Evolutionary conservation across 352 stramenopile species (phyloP), one percentile per base, ranked within the genome.

Genomic region (Thraustotheca clavata): DNA sequence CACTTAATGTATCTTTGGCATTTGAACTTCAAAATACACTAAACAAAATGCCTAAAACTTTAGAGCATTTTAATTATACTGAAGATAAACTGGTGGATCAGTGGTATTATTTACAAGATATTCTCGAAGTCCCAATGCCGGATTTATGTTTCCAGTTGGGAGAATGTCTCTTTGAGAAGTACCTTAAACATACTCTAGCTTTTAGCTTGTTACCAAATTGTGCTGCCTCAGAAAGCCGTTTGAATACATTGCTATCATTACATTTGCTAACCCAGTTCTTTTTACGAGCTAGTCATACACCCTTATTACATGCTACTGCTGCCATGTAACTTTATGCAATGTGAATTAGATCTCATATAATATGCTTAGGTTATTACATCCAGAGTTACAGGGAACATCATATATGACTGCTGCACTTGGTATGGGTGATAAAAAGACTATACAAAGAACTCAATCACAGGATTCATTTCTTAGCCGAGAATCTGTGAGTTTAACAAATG

Each of bases 51-150:
- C 33, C 87, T 74, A 75, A 76, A 71, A 1, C 68, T 66, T n/a
- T n/a, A n/a, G n/a, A n/a, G n/a, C 2, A 73, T 62, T 4, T 50
- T 55, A 3, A 62, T 47, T 4, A 73, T 36, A 1, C 65, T 69
- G 27, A 73, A 46, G 79, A 94, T 55, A 94, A 87, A 71, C 70
- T 94, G 22, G 85, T 91, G 26, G 83, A 91, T 67, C 82, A 91
- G 69, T 90, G 81, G 54, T 92, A 82, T 57, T 94, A 91, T 40
- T 67, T 94, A 27, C 85, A 94, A 38, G 85, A 94, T 49, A 73
- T 94, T 7, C 70, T 94, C 38, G 79, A 91, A 49, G 81, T 94
- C 18, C 84, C 91, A 43, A 61, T 94, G 7, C 83, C 85, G 0
- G 85, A 92, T 59, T 77, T 94, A 5, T 88, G 78, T 67, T 90